Percentiles rank a stretch among this genome's conserved stretches.
Conservation (phyloP, 1,284 basidiomycete genomes). For the Peniophora sp. region DNA sequence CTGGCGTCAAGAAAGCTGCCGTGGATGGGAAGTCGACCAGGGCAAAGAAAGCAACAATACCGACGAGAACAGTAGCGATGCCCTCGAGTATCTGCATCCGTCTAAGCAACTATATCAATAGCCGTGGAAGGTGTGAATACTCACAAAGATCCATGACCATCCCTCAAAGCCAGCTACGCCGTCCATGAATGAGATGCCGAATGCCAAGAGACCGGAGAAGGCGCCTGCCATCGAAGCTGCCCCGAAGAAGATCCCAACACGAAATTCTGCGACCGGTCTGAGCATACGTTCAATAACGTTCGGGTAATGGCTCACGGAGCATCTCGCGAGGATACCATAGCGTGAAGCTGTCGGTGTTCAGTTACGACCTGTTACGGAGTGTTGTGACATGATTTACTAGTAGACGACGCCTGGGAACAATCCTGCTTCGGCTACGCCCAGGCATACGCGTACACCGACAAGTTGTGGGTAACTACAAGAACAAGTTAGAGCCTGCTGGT, state of each 20-base stretch:
- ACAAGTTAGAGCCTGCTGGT: background rate
- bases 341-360: slow-evolving; percentile 19
- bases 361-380: background rate
- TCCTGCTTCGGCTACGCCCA: slow-evolving; percentile 64
- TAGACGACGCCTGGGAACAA: slow-evolving; percentile 64
- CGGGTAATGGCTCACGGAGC: slow-evolving; percentile 10
- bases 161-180: slow-evolving; percentile 29
- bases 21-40: slow-evolving; percentile 53
- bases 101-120: slow-evolving; percentile 1
- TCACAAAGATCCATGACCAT: slow-evolving; percentile 42
- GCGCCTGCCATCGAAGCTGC: slow-evolving; percentile 28
- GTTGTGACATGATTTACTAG: slow-evolving; percentile 26
- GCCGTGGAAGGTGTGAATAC: too few relatives aligned
- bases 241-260: slow-evolving; percentile 27
- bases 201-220: slow-evolving; percentile 32
- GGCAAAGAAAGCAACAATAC: slow-evolving; percentile 35
- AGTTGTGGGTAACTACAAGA: slow-evolving; percentile 48
- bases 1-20: slow-evolving; percentile 49
- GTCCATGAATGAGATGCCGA: slow-evolving; percentile 34
- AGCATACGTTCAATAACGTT: too few relatives aligned
- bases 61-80: slow-evolving; percentile 39
- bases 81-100: slow-evolving; percentile 46
- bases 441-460: slow-evolving; percentile 47
- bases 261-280: slow-evolving; percentile 11
- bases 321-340: slow-evolving; percentile 27